Conservation (phyloP, 768 basidiomycete genomes). For the Leccinum variicolor region DNA sequence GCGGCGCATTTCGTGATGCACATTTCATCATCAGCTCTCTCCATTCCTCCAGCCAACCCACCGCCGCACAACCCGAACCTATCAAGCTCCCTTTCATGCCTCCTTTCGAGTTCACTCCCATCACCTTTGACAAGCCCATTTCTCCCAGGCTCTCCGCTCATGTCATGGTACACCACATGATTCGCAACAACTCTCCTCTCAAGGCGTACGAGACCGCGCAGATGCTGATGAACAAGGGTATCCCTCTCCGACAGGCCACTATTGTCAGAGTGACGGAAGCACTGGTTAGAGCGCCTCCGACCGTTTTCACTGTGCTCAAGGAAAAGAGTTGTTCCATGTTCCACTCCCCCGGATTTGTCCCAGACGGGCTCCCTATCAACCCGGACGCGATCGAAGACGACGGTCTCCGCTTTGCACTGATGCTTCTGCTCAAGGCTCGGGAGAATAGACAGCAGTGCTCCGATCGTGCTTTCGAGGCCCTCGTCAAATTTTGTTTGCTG, state of each 20-base stretch:
- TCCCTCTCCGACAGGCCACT: constrained; percentile 47
- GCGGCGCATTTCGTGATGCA: constrained; percentile 47
- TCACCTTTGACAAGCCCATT: constrained; percentile 47
- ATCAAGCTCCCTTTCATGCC: constrained; percentile 24
- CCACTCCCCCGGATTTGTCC: constrained; percentile 9
- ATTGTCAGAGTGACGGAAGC: constrained; percentile 39
- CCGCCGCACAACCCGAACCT: constrained; percentile 1
- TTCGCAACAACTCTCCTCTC: constrained; percentile 47
- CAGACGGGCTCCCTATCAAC: constrained; percentile 29
- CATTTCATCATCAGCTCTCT: constrained; percentile 58
- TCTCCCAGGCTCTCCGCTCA: constrained; percentile 63
- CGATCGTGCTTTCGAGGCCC: constrained; percentile 54
- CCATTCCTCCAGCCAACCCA: constrained; percentile 34
- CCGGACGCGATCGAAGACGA: constrained; percentile 36
- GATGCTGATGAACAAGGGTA: constrained; percentile 51
- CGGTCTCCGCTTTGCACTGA: constrained; percentile 48
- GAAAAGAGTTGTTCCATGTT: constrained; percentile 16
- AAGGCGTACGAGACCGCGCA: constrained; percentile 50
- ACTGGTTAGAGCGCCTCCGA: constrained; percentile 22
- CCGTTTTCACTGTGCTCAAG: constrained; percentile 18
- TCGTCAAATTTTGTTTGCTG: constrained; percentile 63
- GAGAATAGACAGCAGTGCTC: constrained; percentile 53
- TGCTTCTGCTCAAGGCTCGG: constrained; percentile 52
- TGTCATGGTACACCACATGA: constrained; percentile 58
- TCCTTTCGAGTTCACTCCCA: constrained; percentile 35